Percentiles rank a stretch among this genome's conserved stretches.
These are phyloP conservation scores for Rhododendron ovatum DNA, from an alignment of 148 eudicot species.

Conservation along the genomic window DNA sequence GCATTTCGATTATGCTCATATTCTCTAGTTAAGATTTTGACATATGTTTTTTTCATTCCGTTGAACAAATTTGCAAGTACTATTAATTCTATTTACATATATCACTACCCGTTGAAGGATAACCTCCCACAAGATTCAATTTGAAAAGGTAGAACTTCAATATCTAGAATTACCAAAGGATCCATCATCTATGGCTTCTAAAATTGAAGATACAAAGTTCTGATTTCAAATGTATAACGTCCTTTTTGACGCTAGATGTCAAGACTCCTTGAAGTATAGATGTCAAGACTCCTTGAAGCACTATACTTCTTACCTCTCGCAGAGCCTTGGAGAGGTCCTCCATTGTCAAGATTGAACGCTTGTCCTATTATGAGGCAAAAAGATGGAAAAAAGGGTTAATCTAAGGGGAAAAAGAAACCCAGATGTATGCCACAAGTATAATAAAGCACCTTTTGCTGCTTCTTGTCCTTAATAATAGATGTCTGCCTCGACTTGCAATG, in stretches of 20 bases:
- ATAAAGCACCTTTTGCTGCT: conserved; percentile 65
- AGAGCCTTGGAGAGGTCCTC: conserved; percentile 88
- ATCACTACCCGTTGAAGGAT: neutral
- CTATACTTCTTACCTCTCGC: conserved; percentile 48
- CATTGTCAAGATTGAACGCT: conserved; percentile 83
- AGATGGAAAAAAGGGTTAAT: neutral
- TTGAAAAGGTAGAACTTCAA: neutral
- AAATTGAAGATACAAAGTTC: neutral
- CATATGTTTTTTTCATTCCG: neutral
- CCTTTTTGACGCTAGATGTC: neutral
- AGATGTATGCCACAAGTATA: neutral
- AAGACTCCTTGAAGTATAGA: neutral
- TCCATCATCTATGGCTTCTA: neutral
- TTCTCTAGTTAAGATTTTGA: neutral
- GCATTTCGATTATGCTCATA: neutral
- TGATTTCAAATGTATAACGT: neutral
- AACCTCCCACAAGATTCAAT: neutral
- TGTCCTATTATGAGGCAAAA: conserved; percentile 41
- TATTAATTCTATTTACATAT: neutral
- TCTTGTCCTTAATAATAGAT: conserved; percentile 73
- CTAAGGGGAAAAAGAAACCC: neutral
- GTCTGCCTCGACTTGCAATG: conserved; percentile 96
- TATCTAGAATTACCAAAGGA: neutral
- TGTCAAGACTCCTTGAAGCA: neutral
- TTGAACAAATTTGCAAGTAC: neutral